Base-by-base conservation (phyloP, 2,329 filamentous ascomycete genomes). In the Esteya vermicola region DNA sequence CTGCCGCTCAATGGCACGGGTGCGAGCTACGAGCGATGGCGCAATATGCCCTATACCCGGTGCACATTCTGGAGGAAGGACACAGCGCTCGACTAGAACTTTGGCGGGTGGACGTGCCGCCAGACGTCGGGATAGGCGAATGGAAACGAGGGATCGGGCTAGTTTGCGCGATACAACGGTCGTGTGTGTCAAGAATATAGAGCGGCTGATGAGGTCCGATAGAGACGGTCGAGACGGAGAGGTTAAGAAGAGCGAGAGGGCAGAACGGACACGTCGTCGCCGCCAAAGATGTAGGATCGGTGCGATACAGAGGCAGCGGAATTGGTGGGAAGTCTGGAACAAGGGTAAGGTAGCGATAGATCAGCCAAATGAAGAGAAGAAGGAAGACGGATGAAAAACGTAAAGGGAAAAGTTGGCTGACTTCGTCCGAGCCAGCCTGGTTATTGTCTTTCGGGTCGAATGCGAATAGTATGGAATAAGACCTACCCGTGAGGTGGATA, bases 161-260 rank as follows among this genome's bases (percentile, higher is more conserved):
- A 85, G 67, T 19, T 66, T 63, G 18, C 77, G 70, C 4, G 78
- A 80, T 20, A 78, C 68, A 34, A 78, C 65, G 26, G 78, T 72
- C 13, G 75, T 83, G 40, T 69, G 64, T 31, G 77, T 80, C 32
- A 82, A 58, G 57, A 82, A 79, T 52, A 85, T 82, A 54, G 65
- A 69, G 31, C 76, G 69, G 19, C 64, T 57, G 39, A 78, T 75
- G 13, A 83, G 73, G 41, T 80, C 72, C 28, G 71, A 57, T 2
- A 78, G 62, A 4, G 72, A 68, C 3, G 78, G 75, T 8, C 75
- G 68, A 22, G 63, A 66, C 5, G 75, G 67, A 6, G 69, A 70
- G 8, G 62, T 60, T 10, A 84, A 64, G 25, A 75, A 61, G 14
- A 68, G 66, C 5, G 68, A 63, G 4, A 85, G 67, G 4, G 64